These are phyloP conservation scores for Yamadazyma dendronema DNA, from an alignment of 1,139 yeast genomes.

Conservation along the genomic window DNA sequence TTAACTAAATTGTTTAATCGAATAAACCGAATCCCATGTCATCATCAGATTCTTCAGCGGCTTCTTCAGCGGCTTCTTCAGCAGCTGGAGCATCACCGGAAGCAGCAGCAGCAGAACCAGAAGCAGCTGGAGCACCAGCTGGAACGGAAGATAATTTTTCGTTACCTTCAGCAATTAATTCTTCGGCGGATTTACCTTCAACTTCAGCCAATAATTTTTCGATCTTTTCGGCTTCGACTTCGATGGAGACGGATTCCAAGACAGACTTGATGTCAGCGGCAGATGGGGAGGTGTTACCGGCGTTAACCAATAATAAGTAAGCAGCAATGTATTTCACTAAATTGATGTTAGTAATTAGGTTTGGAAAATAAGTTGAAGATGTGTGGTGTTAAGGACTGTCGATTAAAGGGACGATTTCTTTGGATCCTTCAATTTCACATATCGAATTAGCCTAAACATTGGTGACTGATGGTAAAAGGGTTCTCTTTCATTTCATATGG, in stretches of 20 bases:
- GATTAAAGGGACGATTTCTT: neutral
- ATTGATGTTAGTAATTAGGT: constrained; percentile 10
- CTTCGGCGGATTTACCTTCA: constrained; percentile 90
- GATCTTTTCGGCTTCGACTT: constrained; percentile 89
- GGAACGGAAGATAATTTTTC: constrained; percentile 96
- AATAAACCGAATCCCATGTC: constrained; percentile 56
- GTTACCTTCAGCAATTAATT: constrained; percentile 94
- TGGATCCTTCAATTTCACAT: too few relatives aligned
- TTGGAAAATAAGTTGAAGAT: neutral
- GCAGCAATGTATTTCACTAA: constrained; percentile 66
- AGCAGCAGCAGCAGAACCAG: constrained; percentile 67
- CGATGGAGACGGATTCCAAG: constrained; percentile 91
- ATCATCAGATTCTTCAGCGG: constrained; percentile 59
- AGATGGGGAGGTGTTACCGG: constrained; percentile 77
- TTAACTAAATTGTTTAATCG: constrained; percentile 32
- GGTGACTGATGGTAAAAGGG: too few relatives aligned
- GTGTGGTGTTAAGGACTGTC: neutral
- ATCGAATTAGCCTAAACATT: too few relatives aligned
- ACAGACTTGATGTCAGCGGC: constrained; percentile 88
- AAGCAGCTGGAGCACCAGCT: constrained; percentile 93
- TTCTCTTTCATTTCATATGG: too few relatives aligned
- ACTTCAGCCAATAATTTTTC: constrained; percentile 82
- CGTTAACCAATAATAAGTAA: constrained; percentile 65
- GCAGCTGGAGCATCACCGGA: constrained; percentile 66
- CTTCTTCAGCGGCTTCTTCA: constrained; percentile 68